Base-by-base conservation (phyloP, 2,329 filamentous ascomycete species). In the Juglanconis sp. region DNA sequence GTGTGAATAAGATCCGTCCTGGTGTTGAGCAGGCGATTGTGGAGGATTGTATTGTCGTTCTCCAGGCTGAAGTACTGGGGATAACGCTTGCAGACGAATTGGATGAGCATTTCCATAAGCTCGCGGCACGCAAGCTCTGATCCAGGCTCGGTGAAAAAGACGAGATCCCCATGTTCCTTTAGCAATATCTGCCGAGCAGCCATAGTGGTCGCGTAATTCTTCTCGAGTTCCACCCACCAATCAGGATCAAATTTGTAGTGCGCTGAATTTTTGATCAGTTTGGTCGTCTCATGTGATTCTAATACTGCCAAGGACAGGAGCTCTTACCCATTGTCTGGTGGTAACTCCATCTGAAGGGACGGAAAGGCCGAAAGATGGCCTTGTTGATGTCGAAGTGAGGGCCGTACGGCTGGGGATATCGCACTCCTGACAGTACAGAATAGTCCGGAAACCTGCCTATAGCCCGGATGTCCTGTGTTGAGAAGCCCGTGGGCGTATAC, bases 181-280 rank as follows among this genome's bases (percentile, higher is more conserved):
- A 87, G 89, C 0, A 96, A 79, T 0, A 74, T 76, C 68, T 86
- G 82, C 17, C 92, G 88, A 69, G 93, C 85, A 5, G 80, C 79
- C 65, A 96, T 87, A 30, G 88, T 84, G 1, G 79, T 68, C 50
- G 74, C 76, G 70, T 96, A 96, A 3, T 84, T 89, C 53, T 79
- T 87, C 66, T 95, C 91, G 2, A 96, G 80, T 73, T 96, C 92
- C n/a, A 96, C 78, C 92, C 92, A 96, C 84, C 88, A 96, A 70
- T 96, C 87, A 0, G 86, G 77, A 63, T 96, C 90, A 72, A 95
- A 76, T 66, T 91, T 96, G 48, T 83, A 87, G 8, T 94, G 77
- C 2, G 91, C 90, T 95, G 62, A 32, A 11, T 62, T 13, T 1
- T 3, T 4, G 34, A 34, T 15, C 35, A 11, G n/a, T 44, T 24